Evolutionary conservation across 2,329 filamentous ascomycete species (phyloP), one percentile per base, ranked within the genome.

Genomic region (Xylaria digitata): DNA sequence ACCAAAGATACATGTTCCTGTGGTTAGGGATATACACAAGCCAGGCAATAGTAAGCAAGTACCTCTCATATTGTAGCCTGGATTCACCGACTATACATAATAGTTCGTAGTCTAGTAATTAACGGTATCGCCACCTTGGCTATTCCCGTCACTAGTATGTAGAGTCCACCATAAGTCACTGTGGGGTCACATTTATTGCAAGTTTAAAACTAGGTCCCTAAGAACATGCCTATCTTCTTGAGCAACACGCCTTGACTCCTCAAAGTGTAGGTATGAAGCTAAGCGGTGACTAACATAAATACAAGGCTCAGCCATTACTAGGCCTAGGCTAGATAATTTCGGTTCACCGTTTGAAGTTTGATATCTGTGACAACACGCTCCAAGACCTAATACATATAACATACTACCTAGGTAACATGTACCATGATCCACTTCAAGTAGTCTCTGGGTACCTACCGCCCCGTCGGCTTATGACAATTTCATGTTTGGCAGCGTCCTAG

Each of bases 311-410:
- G 45, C 30, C 43, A 40, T 46, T 26, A 17, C 30, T 40, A 9
- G 9, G 21, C 21, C 7, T 54, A 48, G 30, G 42, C 40, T 46
- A 26, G 26, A 26, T 26, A n/a, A 37, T 57, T 23, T 19, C 13
- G 43, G 34, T 19, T 49, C 37, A 59, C n/a, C 7, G 19, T n/a
- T 56, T 23, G 6, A 32, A 19, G 40, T 40, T 52, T 42, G 54
- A 58, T 58, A 52, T 55, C 37, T 55, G 57, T 42, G 56, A 45
- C 46, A 48, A 6, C n/a, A 43, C 23, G 32, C 48, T 43, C 37
- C 17, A 43, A 49, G 53, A 30, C 40, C 32, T 37, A 23, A 46
- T 60, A 19, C 32, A 46, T 19, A 34, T 37, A 56, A 17, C 6
- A 50, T 53, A 30, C 30, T 7, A 60, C 30, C 34, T 37, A 3